phyloP scores from a whole-genome alignment of 2,329 filamentous ascomycete genomes.

The Monosporascus cannonballus region DNA sequence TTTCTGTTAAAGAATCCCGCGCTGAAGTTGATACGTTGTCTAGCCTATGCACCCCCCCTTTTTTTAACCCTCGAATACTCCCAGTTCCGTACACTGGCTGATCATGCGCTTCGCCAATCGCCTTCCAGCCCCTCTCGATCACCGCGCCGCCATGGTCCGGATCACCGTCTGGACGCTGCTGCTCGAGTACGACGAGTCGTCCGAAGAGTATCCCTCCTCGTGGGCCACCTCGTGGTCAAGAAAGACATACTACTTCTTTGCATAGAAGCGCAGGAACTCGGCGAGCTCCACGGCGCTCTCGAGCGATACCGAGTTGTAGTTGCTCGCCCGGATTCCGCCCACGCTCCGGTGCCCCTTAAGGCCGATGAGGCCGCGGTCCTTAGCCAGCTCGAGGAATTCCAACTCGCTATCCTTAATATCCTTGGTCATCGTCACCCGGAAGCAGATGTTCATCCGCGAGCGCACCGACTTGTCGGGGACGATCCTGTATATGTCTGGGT shows the following conservation, averaged over 20 bases:
- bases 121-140: too few species aligned
- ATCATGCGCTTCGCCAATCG: too few species aligned
- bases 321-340: conserved; percentile 78
- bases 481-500: conserved; percentile 66
- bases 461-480: conserved; percentile 70
- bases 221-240: neutral
- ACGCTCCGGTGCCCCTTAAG: conserved; percentile 86
- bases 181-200: neutral
- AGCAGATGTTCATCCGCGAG: conserved; percentile 94
- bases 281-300: conserved; percentile 63
- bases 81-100: too few species aligned
- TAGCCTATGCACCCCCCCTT: too few species aligned
- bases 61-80: too few species aligned
- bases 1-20: too few species aligned
- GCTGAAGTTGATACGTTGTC: too few species aligned
- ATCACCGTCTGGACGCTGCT: too few species aligned
- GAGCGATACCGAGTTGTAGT: conserved; percentile 79
- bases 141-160: too few species aligned
- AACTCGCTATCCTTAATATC: conserved; percentile 68
- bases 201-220: neutral
- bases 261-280: conserved; percentile 53
- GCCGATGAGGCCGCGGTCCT: conserved; percentile 63
- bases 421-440: conserved; percentile 58
- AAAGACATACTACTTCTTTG: conserved; percentile 25
- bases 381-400: conserved; percentile 68